A percentile compares a stretch with the other conserved stretches of the same genome.
These are phyloP conservation scores for Collybiopsis luxurians DNA, from an alignment of 768 basidiomycete genomes.

Conservation along the genomic window DNA sequence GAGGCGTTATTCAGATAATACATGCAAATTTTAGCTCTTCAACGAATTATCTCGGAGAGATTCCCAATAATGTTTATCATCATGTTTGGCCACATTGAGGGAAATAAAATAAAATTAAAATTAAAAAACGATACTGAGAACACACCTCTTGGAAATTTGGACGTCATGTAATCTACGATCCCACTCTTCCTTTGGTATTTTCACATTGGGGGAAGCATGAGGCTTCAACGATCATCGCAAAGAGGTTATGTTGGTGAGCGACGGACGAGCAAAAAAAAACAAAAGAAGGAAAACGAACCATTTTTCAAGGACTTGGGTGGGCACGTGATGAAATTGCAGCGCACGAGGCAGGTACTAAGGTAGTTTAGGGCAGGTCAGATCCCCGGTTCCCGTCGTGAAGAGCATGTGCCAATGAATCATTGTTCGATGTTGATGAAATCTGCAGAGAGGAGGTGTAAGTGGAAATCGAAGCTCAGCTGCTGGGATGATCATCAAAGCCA, in stretches of 20 bases:
- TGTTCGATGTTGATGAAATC: not conserved
- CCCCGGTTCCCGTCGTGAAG: no score
- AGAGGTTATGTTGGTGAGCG: no score
- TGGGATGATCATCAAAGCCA: not conserved
- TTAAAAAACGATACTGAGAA: no score
- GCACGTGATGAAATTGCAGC: not conserved
- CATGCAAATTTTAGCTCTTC: constrained; percentile 79
- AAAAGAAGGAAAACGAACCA: constrained; percentile 1
- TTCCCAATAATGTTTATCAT: constrained; percentile 89
- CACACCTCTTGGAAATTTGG: constrained; percentile 87
- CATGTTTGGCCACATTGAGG: constrained; percentile 24
- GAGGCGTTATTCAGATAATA: constrained; percentile 72
- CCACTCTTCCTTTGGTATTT: constrained; percentile 83
- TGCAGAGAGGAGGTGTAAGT: not conserved
- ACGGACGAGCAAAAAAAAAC: not conserved
- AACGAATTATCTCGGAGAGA: constrained; percentile 87
- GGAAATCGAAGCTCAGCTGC: not conserved
- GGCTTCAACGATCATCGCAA: no score
- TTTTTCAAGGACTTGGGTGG: constrained; percentile 1
- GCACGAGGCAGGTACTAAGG: not conserved
- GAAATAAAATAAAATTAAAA: constrained; percentile 14
- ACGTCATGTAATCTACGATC: constrained; percentile 80
- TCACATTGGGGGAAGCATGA: not conserved
- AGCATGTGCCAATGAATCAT: no score
- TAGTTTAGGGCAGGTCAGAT: constrained; percentile 6